A percentile compares a stretch with the other conserved stretches of the same genome.
Evolutionary conservation across 2,329 filamentous ascomycete species (phyloP).

Genomic region (Colletotrichum paranaense): DNA sequence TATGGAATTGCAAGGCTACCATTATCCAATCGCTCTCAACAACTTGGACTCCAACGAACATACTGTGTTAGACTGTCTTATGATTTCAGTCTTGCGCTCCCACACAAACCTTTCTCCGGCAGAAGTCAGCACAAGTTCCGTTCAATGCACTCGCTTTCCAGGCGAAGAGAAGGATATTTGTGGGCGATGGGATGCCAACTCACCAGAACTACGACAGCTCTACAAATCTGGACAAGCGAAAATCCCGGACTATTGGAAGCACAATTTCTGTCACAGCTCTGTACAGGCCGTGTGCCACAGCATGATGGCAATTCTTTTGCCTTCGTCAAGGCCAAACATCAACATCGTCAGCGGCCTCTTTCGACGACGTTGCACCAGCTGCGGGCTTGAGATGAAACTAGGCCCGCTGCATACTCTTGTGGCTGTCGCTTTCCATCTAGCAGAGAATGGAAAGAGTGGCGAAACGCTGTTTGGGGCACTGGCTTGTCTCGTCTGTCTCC

Average conservation of each 20-base stretch:
- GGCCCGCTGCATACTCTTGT: slow-evolving; percentile 50
- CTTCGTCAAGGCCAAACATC: slow-evolving; percentile 16
- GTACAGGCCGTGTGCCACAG: slow-evolving; percentile 50
- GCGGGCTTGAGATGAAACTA: slow-evolving; percentile 45
- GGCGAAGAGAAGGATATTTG: slow-evolving; percentile 56
- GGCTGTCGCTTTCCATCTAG: slow-evolving; percentile 47
- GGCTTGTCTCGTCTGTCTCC: slow-evolving; percentile 47
- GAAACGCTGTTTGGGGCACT: slow-evolving; percentile 53
- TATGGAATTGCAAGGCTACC: not conserved
- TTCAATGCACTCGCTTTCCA: slow-evolving; percentile 41
- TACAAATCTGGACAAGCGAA: slow-evolving; percentile 39
- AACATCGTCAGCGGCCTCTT: slow-evolving; percentile 17
- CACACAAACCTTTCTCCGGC: slow-evolving; percentile 45
- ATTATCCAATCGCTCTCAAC: not conserved
- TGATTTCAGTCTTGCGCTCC: slow-evolving; percentile 49
- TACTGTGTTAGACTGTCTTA: slow-evolving; percentile 52
- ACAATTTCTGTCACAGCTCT: slow-evolving; percentile 57
- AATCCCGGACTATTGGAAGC: slow-evolving; percentile 53
- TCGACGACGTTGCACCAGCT: slow-evolving; percentile 35
- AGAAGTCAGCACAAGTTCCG: slow-evolving; percentile 43
- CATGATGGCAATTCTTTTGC: slow-evolving; percentile 42
- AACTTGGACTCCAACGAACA: slow-evolving; percentile 44
- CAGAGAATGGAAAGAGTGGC: slow-evolving; percentile 42
- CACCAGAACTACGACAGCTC: slow-evolving; percentile 45
- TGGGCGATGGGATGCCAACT: slow-evolving; percentile 55